These are phyloP conservation scores for Euphrasia arctica DNA, from an alignment of 305 asterid species.

Conservation along the genomic window DNA sequence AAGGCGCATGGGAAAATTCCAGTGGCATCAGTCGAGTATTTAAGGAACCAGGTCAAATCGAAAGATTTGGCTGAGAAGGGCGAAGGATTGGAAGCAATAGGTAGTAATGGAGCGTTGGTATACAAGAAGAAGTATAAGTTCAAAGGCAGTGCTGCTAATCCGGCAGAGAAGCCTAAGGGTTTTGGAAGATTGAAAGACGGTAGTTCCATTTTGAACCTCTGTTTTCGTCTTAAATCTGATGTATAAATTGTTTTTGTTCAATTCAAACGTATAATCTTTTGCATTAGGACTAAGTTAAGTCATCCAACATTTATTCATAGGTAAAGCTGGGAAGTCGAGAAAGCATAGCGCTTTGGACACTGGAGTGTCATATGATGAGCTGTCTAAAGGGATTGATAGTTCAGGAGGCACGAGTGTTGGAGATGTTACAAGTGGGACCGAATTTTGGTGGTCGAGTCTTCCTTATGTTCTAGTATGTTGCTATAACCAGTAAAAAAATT, in stretches of 20 bases:
- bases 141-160: constrained; percentile 39
- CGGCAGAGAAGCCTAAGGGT: constrained; percentile 63
- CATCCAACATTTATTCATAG: constrained; percentile 9
- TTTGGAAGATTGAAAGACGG: constrained; percentile 33
- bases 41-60: constrained; percentile 28
- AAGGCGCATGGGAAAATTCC: constrained; percentile 35
- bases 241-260: constrained; percentile 15
- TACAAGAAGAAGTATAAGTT: constrained; percentile 65
- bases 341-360: constrained; percentile 30
- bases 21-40: constrained; percentile 27
- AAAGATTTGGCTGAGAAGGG: constrained; percentile 32
- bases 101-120: constrained; percentile 38
- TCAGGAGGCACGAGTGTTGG: constrained; percentile 33
- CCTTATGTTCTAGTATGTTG: constrained; percentile 79
- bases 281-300: constrained; percentile 10
- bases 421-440: constrained; percentile 35
- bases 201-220: constrained; percentile 30
- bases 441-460: constrained; percentile 78
- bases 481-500: constrained; percentile 21
- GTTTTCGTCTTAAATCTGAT: constrained; percentile 11
- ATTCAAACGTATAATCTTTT: not conserved
- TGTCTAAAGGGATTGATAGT: constrained; percentile 32
- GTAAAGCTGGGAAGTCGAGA: constrained; percentile 31
- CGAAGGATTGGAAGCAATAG: constrained; percentile 28
- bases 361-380: constrained; percentile 26